Percentiles rank a stretch among this genome's conserved stretches.
Conservation (phyloP, 2,329 filamentous ascomycete species). For the Talaromyces pinophilus region DNA sequence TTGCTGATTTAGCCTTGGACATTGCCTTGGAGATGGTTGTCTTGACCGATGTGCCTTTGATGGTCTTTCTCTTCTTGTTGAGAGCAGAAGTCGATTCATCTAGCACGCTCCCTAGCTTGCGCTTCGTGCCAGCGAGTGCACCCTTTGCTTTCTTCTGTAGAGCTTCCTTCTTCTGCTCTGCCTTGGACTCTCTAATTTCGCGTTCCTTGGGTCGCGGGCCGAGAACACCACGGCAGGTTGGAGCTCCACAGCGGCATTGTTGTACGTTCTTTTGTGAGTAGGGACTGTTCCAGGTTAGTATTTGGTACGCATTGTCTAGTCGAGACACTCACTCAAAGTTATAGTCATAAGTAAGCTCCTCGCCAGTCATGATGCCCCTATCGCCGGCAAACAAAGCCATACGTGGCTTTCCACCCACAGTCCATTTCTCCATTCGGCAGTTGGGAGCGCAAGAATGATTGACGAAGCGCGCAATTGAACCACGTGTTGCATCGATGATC, state of each 20-base stretch:
- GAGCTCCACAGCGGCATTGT: conserved; percentile 62
- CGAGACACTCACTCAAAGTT: conserved; percentile 62
- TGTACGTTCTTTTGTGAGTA: conserved; percentile 65
- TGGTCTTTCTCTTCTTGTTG: conserved; percentile 37
- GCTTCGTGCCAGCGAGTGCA: conserved; percentile 33
- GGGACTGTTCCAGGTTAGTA: conserved; percentile 41
- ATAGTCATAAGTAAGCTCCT: conserved; percentile 94
- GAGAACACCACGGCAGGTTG: conserved; percentile 63
- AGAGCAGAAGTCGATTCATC: conserved; percentile 32
- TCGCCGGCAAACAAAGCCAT: conserved; percentile 97
- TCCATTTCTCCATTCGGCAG: conserved; percentile 98
- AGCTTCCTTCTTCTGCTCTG: conserved; percentile 29
- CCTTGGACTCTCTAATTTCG: conserved; percentile 35
- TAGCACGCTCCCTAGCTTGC: conserved; percentile 34
- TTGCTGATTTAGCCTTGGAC: conserved; percentile 28
- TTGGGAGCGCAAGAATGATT: conserved; percentile 98
- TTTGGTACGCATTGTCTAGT: conserved; percentile 8
- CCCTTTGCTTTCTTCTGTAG: conserved; percentile 24
- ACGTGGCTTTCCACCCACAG: conserved; percentile 85
- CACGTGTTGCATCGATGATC: conserved; percentile 95
- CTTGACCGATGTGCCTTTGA: conserved; percentile 35
- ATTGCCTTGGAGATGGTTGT: conserved; percentile 32
- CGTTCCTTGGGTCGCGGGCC: conserved; percentile 55
- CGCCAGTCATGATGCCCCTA: conserved; percentile 84
- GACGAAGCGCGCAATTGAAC: conserved; percentile 94